Base-by-base conservation (phyloP, 73 alveolate species). In the Uronychia binucleata region DNA sequence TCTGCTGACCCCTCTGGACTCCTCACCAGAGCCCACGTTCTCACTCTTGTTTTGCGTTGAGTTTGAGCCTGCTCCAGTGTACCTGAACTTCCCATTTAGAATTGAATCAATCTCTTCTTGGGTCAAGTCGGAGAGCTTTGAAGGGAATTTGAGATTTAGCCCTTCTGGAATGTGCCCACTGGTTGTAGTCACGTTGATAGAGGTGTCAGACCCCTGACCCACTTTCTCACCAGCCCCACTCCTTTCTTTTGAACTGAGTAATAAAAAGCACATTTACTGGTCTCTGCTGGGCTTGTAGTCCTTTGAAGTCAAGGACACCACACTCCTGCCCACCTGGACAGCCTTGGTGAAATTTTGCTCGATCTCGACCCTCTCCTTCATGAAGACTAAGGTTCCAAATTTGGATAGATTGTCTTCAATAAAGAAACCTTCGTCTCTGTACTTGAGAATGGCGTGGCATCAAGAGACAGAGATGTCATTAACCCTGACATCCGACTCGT, bases 401-500 rank as follows among this genome's bases (percentile, higher is more conserved):
- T 96, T 96, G 28, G 98, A 88, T 34, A 80, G 74, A 81, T 90
- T 88, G 88, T 96, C 99, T 89, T 93, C 96, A 1, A 96, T 75
- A 80, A 89, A 96, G 77, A 96, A 90, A 26, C 85, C 83, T 33
- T 89, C 86, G 28, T 86, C 92, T 28, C 75, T 74, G 28, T 85
- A 86, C 57, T 89, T 90, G 77, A 96, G 57, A 25, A 75, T 78
- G 58, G 97, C 97, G 87, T 96, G 99, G 79, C 89, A 75, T 81
- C 99, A 86, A 26, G 97, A 90, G 5, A 96, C 98, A 5, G 98
- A 92, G 60, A 96, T 94, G 87, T 96, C 99, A 82, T 89, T 92
- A 26, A 94, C 89, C 78, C 96, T 35, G 13, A 96, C 85, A 76
- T 94, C 94, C 30, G 95, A 77, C 8, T 90, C 99, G 78, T 96